Base-by-base conservation (phyloP, 331 rosid genomes). In the Stylosanthes scabra region DNA sequence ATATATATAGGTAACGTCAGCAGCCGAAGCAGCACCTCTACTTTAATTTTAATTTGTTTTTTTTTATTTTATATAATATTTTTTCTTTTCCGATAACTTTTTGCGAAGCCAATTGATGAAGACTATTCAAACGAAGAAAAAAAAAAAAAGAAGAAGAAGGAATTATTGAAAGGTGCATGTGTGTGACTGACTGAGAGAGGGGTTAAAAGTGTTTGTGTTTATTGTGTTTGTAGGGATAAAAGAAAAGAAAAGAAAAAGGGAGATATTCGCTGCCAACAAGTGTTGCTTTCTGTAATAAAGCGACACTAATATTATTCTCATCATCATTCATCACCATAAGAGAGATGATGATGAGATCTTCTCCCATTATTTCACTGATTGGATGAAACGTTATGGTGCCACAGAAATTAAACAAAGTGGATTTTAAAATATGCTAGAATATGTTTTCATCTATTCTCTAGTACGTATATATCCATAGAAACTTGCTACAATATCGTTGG, bases 181-280 rank as follows among this genome's bases (percentile, higher is more conserved):
- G 57, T 40, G 39, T 69, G 83, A 63, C 11, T 8, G 68, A 65
- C 42, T 51, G 50, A 56, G 58, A 13, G 55, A 69, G 67, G 42
- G 42, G 37, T 31, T 31, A 57, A 66, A 71, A 78, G 68, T 20
- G 25, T 20, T 20, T 20, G 68, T 31, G n/a, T n/a, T n/a, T n/a
- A n/a, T 20, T 20, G 68, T 31, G 75, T 20, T 20, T 34, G 25
- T 5, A 6, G 68, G 76, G 47, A 61, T 49, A 44, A 51, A 78
- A 66, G 76, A 59, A 71, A 71, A 75, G 71, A 31, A 31, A 31
- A 31, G 37, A 31, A 2, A 31, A 71, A 75, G 71, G 78, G 41
- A 78, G 83, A 86, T 82, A 88, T 88, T 90, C 96, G 77, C 42
- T 25, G 54, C 56, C 81, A 85, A 82, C 86, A 75, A 71, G 69